A percentile compares a stretch with the other conserved stretches of the same genome.
These are phyloP conservation scores for Pythium apleroticum DNA, from an alignment of 352 stramenopile species.

Conservation along the genomic window DNA sequence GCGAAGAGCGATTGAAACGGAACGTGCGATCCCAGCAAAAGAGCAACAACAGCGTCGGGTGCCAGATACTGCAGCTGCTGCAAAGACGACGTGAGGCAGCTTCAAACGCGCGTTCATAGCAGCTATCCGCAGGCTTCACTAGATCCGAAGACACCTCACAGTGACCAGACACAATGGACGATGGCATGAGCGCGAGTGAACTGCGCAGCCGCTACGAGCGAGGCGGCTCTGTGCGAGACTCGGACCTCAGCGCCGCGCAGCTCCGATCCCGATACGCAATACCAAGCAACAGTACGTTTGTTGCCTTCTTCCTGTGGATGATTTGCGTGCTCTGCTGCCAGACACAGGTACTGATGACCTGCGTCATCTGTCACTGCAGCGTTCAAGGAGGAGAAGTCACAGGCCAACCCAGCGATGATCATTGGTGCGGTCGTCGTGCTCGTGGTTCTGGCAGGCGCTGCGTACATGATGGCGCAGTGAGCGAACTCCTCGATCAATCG, in stretches of 20 bases:
- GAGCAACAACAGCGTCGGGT: not conserved
- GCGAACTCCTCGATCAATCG: no score
- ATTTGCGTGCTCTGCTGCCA: not conserved
- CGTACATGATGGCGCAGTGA: conserved; percentile 54
- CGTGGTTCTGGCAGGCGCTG: conserved; percentile 45
- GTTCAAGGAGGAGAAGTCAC: conserved; percentile 67
- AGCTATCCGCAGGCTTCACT: not conserved
- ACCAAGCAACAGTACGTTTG: conserved; percentile 77
- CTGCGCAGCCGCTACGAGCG: conserved; percentile 75
- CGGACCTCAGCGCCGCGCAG: conserved; percentile 74
- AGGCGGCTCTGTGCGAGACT: conserved; percentile 69
- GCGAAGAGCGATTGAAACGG: not conserved
- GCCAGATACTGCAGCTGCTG: not conserved
- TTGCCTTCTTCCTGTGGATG: no score
- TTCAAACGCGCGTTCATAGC: not conserved
- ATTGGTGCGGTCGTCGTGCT: conserved; percentile 49
- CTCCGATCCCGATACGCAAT: conserved; percentile 81
- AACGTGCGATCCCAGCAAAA: not conserved
- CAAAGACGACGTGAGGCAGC: not conserved
- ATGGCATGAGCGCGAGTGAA: conserved; percentile 64
- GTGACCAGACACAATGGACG: conserved; percentile 37
- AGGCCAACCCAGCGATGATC: conserved; percentile 48
- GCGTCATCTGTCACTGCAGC: conserved; percentile 30
- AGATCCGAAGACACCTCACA: not conserved
- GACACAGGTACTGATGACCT: not conserved